These are phyloP conservation scores for Striga hermonthica DNA, from an alignment of 305 asterid genomes.

Conservation along the genomic window DNA sequence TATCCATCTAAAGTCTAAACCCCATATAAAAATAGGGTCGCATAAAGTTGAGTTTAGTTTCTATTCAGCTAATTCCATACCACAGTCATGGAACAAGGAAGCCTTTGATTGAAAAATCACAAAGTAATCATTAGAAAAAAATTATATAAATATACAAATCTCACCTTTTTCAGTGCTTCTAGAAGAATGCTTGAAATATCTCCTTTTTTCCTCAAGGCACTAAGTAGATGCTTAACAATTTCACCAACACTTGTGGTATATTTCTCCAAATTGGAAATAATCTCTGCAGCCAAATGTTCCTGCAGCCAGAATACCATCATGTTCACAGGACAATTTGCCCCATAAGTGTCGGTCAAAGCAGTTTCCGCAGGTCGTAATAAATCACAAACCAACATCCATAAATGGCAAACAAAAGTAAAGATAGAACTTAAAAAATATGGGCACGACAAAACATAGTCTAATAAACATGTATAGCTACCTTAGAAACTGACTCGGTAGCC, in stretches of 20 bases:
- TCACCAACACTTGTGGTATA: constrained; percentile 67
- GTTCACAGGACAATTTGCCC: constrained; percentile 18
- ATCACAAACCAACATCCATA: constrained; percentile 6
- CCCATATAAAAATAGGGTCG: too few species aligned
- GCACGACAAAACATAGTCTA: not conserved
- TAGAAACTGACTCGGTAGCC: constrained; percentile 68
- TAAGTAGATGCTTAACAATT: constrained; percentile 78
- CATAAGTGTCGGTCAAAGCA: not conserved
- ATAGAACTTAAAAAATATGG: constrained; percentile 22
- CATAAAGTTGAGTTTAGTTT: too few species aligned
- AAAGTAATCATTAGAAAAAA: too few species aligned
- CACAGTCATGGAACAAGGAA: too few species aligned
- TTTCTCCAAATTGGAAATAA: constrained; percentile 65
- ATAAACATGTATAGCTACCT: constrained; percentile 43
- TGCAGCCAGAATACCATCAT: constrained; percentile 38
- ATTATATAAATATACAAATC: not conserved
- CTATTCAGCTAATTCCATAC: too few species aligned
- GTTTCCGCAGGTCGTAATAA: constrained; percentile 1
- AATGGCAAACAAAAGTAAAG: constrained; percentile 9
- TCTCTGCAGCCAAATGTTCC: constrained; percentile 82
- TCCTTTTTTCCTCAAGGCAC: constrained; percentile 67
- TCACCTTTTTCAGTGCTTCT: constrained; percentile 75
- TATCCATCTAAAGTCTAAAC: too few species aligned
- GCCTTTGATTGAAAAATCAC: too few species aligned
- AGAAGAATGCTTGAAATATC: constrained; percentile 57